Percentiles rank a stretch among this genome's conserved stretches.
Evolutionary conservation across 176 grass and related monocot species (phyloP).

Genomic region (Oropetium thomaeum): DNA sequence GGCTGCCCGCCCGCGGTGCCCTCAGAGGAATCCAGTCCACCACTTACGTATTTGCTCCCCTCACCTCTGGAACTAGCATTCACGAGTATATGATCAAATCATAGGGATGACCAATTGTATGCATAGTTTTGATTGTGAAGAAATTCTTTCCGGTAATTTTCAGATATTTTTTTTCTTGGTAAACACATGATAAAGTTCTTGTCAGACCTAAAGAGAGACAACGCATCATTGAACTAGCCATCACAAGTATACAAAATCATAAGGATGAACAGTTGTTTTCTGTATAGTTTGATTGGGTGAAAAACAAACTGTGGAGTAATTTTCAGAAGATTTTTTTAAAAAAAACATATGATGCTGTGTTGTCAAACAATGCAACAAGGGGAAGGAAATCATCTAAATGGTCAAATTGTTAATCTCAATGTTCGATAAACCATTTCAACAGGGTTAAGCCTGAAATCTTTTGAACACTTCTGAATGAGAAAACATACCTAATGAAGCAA

Average conservation of each 20-base stretch:
- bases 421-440: neutral
- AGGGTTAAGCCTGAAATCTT: too few species aligned
- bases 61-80: conserved; percentile 26
- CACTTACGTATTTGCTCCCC: conserved; percentile 20
- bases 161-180: neutral
- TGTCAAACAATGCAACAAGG: neutral
- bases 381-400: too few species aligned
- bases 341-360: neutral
- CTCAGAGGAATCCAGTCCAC: conserved; percentile 46
- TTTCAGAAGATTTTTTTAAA: neutral
- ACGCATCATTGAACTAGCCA: neutral
- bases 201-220: neutral
- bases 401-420: too few species aligned
- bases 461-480: neutral
- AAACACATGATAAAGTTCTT: neutral
- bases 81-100: conserved; percentile 15
- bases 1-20: conserved; percentile 46
- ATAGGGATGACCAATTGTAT: neutral
- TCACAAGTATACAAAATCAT: neutral
- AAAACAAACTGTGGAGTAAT: neutral
- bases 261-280: neutral
- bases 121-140: neutral
- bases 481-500: conserved; percentile 45
- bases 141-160: neutral
- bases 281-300: neutral